Evolutionary conservation across 1,284 basidiomycete genomes (phyloP).

Genomic region (Gymnopus androsaceus): DNA sequence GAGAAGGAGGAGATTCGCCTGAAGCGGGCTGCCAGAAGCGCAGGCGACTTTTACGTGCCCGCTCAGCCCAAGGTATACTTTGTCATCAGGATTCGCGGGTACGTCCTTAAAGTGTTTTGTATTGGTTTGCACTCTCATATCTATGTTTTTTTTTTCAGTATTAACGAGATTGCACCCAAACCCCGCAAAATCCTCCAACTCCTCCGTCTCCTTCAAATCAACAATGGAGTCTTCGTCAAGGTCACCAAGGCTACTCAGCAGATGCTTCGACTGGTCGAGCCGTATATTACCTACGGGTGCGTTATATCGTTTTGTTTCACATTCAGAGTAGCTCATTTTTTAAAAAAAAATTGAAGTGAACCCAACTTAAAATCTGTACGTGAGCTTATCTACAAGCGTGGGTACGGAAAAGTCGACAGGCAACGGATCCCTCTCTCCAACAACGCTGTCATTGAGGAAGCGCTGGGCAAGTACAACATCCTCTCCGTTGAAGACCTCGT

Average conservation of each 20-base stretch:
- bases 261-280: slow-evolving; percentile 97
- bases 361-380: slow-evolving; percentile 96
- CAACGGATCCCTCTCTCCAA: slow-evolving; percentile 95
- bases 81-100: slow-evolving; percentile 95
- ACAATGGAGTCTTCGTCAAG: slow-evolving; percentile 99
- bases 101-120: slow-evolving; percentile 35
- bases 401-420: slow-evolving; percentile 98
- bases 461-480: slow-evolving; percentile 94
- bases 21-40: slow-evolving; percentile 89
- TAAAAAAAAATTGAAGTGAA: slow-evolving; percentile 55
- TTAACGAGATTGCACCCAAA: slow-evolving; percentile 99
- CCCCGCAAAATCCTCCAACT: slow-evolving; percentile 99
- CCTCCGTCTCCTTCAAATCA: slow-evolving; percentile 98
- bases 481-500: slow-evolving; percentile 98
- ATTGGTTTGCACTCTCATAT: slow-evolving; percentile 6
- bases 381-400: slow-evolving; percentile 99
- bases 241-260: slow-evolving; percentile 96
- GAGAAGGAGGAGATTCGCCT: slow-evolving; percentile 98
- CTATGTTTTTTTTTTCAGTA: slow-evolving; percentile 55
- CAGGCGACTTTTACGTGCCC: slow-evolving; percentile 97
- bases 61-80: slow-evolving; percentile 98
- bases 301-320: slow-evolving; percentile 28
- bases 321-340: background rate
- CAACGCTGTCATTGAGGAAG: slow-evolving; percentile 92
- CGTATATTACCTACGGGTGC: slow-evolving; percentile 95